Evolutionary conservation across 352 stramenopile species (phyloP).

Genomic region (Phytopythium cucurbitacearum): DNA sequence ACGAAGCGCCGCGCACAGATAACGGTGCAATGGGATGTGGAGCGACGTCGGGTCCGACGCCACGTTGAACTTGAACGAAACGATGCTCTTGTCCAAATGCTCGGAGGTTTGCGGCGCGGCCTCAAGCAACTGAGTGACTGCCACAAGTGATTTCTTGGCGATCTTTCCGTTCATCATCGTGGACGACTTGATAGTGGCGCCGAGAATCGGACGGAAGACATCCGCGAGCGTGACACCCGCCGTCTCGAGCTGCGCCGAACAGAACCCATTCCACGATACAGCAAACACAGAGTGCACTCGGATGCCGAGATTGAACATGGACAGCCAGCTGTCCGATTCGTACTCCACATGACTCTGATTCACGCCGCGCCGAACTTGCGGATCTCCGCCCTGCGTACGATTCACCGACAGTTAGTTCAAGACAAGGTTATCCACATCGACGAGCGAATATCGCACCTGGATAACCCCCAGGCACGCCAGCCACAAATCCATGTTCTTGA

Average conservation of each 20-base stretch:
- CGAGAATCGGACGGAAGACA: constrained; percentile 47
- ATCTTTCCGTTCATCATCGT: constrained; percentile 39
- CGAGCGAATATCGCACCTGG: constrained; percentile 30
- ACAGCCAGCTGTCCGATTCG: constrained; percentile 84
- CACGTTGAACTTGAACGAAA: constrained; percentile 67
- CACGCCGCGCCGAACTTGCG: constrained; percentile 63
- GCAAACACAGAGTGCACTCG: constrained; percentile 82
- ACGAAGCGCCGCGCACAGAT: constrained; percentile 64
- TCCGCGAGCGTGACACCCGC: constrained; percentile 26
- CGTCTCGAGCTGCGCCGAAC: constrained; percentile 25
- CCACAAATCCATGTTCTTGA: constrained; percentile 67
- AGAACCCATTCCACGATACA: constrained; percentile 71
- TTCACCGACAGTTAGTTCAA: constrained; percentile 8
- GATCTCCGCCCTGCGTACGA: constrained; percentile 58
- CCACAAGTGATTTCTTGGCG: constrained; percentile 40
- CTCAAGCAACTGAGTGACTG: constrained; percentile 26
- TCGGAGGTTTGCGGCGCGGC: constrained; percentile 8
- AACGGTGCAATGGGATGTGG: constrained; percentile 82
- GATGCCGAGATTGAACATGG: constrained; percentile 88
- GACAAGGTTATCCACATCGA: not conserved
- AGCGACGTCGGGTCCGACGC: constrained; percentile 56
- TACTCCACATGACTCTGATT: constrained; percentile 84
- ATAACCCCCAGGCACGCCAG: constrained; percentile 61
- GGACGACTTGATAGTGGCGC: constrained; percentile 42
- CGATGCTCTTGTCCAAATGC: constrained; percentile 12